Base-by-base conservation (phyloP, 805 yeast genomes). In the Wickerhamiella azymoides region DNA sequence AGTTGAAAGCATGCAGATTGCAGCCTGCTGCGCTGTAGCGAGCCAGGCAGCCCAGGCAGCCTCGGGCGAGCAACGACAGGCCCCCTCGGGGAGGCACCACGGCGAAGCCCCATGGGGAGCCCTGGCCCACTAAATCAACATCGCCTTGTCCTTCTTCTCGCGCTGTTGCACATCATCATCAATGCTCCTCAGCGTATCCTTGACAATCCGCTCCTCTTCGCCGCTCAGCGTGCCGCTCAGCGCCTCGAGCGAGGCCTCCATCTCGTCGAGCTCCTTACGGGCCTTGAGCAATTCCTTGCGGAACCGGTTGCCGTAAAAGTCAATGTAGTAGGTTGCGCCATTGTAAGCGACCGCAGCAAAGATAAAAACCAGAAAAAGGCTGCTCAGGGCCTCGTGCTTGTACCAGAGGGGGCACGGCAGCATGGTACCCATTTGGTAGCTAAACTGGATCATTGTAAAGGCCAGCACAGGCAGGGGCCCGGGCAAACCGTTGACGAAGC, bases 301-400 rank as follows among this genome's bases (percentile, higher is more conserved):
- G 57, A 86, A 79, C 52, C 88, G 74, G 59, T 79, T 81, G 17
- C 97, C 97, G 63, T 86, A 92, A 43, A 80, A 80, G 56, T 89
- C 97, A 47, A 92, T 72, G 61, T 89, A 89, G 60, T 84, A 89
- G 0, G 94, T 84, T 2, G 97, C 98, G 25, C 98, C 98, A 53
- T 92, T 88, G 60, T 80, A 85, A 36, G 86, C 70, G 1, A 97
- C 93, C 60, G 76, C 72, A 39, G 78, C 61, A 54, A 88, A 86
- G n/a, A 89, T 84, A 43, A 73, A 69, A 1, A 75, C 63, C 51
- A 89, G 70, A 57, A 86, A 88, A 0, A 69, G 52, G 0, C 79
- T 74, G 21, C 92, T 84, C 1, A 83, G 73, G 38, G 65, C 63
- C 55, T 80, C 79, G 59, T 78, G 73, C 38, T 72, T 68, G 63